A percentile compares a stretch with the other conserved stretches of the same genome.
These are phyloP conservation scores for Dendrobium officinale DNA, from an alignment of 106 monocot genomes.

Conservation along the genomic window DNA sequence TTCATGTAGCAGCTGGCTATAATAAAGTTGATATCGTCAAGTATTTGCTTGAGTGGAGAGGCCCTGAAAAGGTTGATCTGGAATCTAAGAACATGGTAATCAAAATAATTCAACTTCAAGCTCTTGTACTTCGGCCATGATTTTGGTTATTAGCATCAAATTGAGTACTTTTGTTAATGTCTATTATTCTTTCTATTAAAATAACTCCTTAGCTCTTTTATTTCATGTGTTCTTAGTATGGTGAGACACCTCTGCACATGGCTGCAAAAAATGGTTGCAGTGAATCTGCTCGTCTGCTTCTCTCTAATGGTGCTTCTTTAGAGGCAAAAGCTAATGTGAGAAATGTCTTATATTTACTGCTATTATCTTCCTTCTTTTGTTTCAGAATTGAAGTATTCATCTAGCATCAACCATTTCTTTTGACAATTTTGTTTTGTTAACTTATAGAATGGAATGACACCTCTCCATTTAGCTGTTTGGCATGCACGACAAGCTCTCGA, in stretches of 20 bases:
- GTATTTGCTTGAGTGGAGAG: slow-evolving; percentile 59
- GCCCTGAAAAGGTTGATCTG: slow-evolving; percentile 59
- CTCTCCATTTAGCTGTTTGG: slow-evolving; percentile 91
- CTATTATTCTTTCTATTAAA: background rate
- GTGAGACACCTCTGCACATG: slow-evolving; percentile 94
- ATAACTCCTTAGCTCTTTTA: background rate
- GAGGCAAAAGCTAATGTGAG: slow-evolving; percentile 80
- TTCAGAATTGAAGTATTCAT: background rate
- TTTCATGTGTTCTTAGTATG: slow-evolving; percentile 49
- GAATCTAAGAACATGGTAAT: slow-evolving; percentile 89
- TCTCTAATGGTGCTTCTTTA: slow-evolving; percentile 53
- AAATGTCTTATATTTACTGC: background rate
- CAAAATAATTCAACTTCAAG: background rate
- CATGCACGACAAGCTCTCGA: slow-evolving; percentile 53
- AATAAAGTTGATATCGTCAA: slow-evolving; percentile 51
- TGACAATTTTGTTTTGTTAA: slow-evolving; percentile 5
- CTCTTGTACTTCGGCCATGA: background rate
- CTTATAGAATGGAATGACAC: slow-evolving; percentile 91
- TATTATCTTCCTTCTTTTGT: background rate
- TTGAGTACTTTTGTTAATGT: background rate
- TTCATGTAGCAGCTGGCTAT: slow-evolving; percentile 79
- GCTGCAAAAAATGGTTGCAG: slow-evolving; percentile 81
- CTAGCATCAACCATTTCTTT: background rate
- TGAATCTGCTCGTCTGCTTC: slow-evolving; percentile 50
- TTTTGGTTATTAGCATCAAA: background rate